Percentiles rank a stretch among this genome's conserved stretches.
phyloP scores from a whole-genome alignment of 2,329 filamentous ascomycete genomes.

The Xylaria digitata region DNA sequence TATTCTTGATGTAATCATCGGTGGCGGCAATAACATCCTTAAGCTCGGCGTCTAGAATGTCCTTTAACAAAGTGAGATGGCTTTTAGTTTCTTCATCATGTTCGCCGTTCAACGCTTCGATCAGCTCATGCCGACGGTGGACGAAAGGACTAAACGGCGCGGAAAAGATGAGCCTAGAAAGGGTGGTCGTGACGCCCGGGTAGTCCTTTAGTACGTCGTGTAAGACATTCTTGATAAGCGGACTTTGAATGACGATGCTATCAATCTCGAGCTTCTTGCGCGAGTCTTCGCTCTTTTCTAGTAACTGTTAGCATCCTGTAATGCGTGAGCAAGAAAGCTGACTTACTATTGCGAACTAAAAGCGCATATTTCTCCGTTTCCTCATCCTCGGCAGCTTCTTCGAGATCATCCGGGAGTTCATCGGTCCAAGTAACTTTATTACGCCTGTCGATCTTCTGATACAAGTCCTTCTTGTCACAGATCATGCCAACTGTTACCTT shows the following conservation, averaged over 20 bases:
- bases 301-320: conserved; percentile 1
- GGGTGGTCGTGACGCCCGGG: conserved; percentile 60
- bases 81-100: conserved; percentile 51
- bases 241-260: conserved; percentile 60
- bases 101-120: conserved; percentile 44
- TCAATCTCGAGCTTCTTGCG: conserved; percentile 58
- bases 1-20: conserved; percentile 47
- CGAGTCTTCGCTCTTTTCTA: conserved; percentile 55
- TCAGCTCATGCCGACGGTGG: conserved; percentile 62
- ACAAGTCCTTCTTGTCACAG: conserved; percentile 29
- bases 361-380: conserved; percentile 64
- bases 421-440: conserved; percentile 56
- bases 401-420: conserved; percentile 56
- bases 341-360: conserved; percentile 59
- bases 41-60: conserved; percentile 53
- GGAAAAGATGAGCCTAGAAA: conserved; percentile 62
- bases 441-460: conserved; percentile 48
- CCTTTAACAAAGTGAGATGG: conserved; percentile 53
- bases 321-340: not conserved
- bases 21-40: conserved; percentile 51
- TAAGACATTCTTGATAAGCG: conserved; percentile 61
- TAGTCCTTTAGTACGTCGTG: conserved; percentile 59
- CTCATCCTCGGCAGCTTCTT: conserved; percentile 61
- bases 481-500: conserved; percentile 29
- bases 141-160: conserved; percentile 64